Percentiles rank a stretch among this genome's conserved stretches.
Evolutionary conservation across 1,284 basidiomycete species (phyloP).

Genomic region (Laetiporus sulphureus): DNA sequence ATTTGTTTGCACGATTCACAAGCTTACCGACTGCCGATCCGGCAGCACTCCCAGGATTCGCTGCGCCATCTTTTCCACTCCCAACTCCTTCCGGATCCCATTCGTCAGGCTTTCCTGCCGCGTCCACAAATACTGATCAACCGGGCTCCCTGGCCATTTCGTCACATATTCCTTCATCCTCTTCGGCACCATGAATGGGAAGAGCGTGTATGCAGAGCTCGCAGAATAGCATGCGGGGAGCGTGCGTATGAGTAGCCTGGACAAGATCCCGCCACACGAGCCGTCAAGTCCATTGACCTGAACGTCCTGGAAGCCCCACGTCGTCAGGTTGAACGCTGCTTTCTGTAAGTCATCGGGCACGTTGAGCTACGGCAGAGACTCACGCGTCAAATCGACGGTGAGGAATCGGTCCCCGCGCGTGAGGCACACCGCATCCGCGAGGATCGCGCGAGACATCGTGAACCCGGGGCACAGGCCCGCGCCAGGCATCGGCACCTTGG

Average conservation of each 20-base stretch:
- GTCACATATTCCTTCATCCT: constrained; percentile 35
- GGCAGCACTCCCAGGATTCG: no score
- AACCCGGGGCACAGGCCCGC: constrained; percentile 83
- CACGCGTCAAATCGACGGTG: constrained; percentile 66
- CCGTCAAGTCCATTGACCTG: constrained; percentile 58
- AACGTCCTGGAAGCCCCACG: constrained; percentile 73
- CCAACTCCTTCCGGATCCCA: no score
- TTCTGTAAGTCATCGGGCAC: constrained; percentile 1
- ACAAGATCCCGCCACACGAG: constrained; percentile 66
- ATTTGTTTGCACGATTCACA: neutral
- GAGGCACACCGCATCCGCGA: constrained; percentile 77
- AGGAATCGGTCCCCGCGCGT: constrained; percentile 69
- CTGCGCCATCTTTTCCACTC: no score
- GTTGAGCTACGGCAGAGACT: constrained; percentile 5
- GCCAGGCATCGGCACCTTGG: constrained; percentile 65
- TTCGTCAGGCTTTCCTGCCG: no score
- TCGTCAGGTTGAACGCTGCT: constrained; percentile 62
- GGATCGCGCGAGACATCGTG: constrained; percentile 80
- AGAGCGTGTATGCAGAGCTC: constrained; percentile 54
- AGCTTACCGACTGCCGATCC: no score
- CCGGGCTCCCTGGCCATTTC: neutral
- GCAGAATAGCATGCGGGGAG: constrained; percentile 66
- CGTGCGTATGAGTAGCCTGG: constrained; percentile 62
- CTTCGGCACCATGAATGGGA: constrained; percentile 55
- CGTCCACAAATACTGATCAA: neutral